Base-by-base conservation (phyloP, 179 eudicot species). In the Silene noctiflora region DNA sequence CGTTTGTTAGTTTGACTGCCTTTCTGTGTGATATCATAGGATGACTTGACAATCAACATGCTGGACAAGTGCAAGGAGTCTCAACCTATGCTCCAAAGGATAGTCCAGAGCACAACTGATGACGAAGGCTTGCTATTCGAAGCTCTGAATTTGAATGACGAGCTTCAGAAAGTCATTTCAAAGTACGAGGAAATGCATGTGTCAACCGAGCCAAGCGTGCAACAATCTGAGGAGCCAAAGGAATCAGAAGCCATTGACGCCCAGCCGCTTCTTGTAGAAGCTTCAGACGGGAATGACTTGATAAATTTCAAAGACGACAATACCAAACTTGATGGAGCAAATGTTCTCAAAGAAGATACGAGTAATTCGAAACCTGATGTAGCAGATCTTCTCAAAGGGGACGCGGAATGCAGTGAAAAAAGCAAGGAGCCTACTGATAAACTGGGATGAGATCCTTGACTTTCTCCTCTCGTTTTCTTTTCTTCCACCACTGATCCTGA, bases 31-130 rank as follows among this genome's bases (percentile, higher is more conserved):
- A 51, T 77, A 65, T 77, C 75, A 79, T 88, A 94, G 98, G 97
- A 92, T 76, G 98, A 94, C 19, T 79, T 92, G 75, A 89, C 91
- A 0, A 84, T 87, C 3, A 92, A 82, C 85, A 83, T 94, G 96
- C 74, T 89, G 59, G 91, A 91, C 66, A 94, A 89, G 74, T 94
- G 97, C 91, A 91, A 89, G 89, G 89, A 92, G 46, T 88, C 93
- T 10, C 90, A 87, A 72, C 90, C 94, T 62, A 79, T 82, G 69
- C 83, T 94, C 79, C 96, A 94, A 82, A 87, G 88, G 77, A 85
- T 94, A 62, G 89, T 83, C 33, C 89, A 92, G 80, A 89, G 81
- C 82, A 94, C 93, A 12, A 80, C 84, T 16, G 96, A 90, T 64
- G 94, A 94, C 70, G 97, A 94, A 77, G 71, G 81, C 58, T 74